A percentile compares a stretch with the other conserved stretches of the same genome.
These are phyloP conservation scores for Nakazawaea populi DNA, from an alignment of 805 yeast species.

Conservation along the genomic window DNA sequence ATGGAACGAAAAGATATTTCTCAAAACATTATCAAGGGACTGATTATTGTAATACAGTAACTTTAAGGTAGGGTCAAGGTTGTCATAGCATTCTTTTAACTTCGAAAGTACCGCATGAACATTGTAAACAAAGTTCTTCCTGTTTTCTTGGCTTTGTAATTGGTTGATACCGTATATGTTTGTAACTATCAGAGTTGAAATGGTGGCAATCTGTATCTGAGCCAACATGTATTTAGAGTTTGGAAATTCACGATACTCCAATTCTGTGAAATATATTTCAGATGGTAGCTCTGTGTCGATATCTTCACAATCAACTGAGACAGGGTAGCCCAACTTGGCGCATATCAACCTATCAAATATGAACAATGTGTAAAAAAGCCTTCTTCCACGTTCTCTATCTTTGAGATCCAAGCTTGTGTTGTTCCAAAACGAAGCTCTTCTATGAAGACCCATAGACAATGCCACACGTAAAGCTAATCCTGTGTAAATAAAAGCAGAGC, in stretches of 20 bases:
- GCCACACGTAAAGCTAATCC: conserved; percentile 8
- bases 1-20: conserved; percentile 10
- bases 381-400: conserved; percentile 35
- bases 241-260: conserved; percentile 8
- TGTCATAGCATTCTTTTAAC: conserved; percentile 9
- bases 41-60: conserved; percentile 5
- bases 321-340: conserved; percentile 78
- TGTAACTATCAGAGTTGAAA: conserved; percentile 4
- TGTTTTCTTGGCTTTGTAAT: background rate
- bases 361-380: conserved; percentile 34
- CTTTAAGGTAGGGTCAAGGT: conserved; percentile 10
- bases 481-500: conserved; percentile 6
- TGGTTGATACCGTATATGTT: conserved; percentile 9
- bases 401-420: conserved; percentile 6
- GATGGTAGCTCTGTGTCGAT: conserved; percentile 72
- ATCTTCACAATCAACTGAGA: conserved; percentile 75
- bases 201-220: conserved; percentile 9
- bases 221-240: conserved; percentile 8
- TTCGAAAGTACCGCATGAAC: conserved; percentile 7
- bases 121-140: conserved; percentile 3
- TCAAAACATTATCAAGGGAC: background rate
- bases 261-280: conserved; percentile 4
- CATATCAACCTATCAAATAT: conserved; percentile 62
- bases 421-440: conserved; percentile 8
- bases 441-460: conserved; percentile 8